phyloP scores from a whole-genome alignment of 2,329 filamentous ascomycete genomes.

The Paracoccidioides lutzii region DNA sequence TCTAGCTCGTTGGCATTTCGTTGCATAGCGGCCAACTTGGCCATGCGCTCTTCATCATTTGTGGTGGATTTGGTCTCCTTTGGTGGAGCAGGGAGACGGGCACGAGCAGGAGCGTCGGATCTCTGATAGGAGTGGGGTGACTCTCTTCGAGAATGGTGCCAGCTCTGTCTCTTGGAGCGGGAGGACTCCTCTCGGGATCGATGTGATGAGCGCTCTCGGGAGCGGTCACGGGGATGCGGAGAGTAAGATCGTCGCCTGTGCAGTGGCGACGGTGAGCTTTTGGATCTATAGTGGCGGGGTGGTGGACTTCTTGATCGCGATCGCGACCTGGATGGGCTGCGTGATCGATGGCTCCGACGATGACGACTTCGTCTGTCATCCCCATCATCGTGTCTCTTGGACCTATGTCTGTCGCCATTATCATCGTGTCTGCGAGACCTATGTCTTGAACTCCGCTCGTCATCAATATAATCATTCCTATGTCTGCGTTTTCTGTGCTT shows the following conservation, averaged over 20 bases:
- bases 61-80: slow-evolving; percentile 4
- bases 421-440: slow-evolving; percentile 10
- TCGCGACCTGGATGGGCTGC: slow-evolving; percentile 28
- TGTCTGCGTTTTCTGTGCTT: slow-evolving; percentile 31
- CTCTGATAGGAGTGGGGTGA: slow-evolving; percentile 7
- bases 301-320: slow-evolving; percentile 30
- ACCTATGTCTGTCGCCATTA: slow-evolving; percentile 12
- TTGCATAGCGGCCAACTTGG: slow-evolving; percentile 60
- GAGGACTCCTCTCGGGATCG: slow-evolving; percentile 22
- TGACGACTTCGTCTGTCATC: slow-evolving; percentile 23
- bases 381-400: slow-evolving; percentile 17
- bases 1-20: slow-evolving; percentile 56
- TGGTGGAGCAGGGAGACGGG: not conserved
- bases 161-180: slow-evolving; percentile 19
- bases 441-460: slow-evolving; percentile 13
- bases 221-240: slow-evolving; percentile 15
- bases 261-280: slow-evolving; percentile 12
- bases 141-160: slow-evolving; percentile 17
- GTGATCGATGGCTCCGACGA: slow-evolving; percentile 35
- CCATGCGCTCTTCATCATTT: slow-evolving; percentile 37
- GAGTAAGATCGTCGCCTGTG: slow-evolving; percentile 15
- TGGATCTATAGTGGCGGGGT: slow-evolving; percentile 10
- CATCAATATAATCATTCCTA: slow-evolving; percentile 18
- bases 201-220: slow-evolving; percentile 25
- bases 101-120: slow-evolving; percentile 2